These are phyloP conservation scores for Penicillium rolfsii DNA, from an alignment of 2,329 filamentous ascomycete genomes.

Conservation along the genomic window DNA sequence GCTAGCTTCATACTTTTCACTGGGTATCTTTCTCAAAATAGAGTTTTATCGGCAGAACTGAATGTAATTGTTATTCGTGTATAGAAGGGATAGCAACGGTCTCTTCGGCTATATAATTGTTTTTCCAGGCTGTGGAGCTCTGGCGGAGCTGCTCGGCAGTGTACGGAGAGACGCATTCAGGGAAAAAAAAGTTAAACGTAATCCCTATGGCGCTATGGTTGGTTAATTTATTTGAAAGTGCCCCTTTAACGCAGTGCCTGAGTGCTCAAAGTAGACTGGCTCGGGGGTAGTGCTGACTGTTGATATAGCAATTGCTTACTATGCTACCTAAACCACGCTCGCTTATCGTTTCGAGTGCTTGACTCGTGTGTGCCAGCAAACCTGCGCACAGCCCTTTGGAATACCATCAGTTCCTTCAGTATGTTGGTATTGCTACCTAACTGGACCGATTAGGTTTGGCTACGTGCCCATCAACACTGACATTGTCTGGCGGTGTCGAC, in stretches of 20 bases:
- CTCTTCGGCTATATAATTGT: neutral
- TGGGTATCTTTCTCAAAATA: neutral
- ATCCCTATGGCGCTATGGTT: neutral
- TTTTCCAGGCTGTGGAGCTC: neutral
- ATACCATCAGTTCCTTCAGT: too few relatives aligned
- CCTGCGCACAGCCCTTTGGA: neutral
- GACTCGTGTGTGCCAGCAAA: neutral
- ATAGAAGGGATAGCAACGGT: neutral
- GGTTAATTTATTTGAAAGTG: neutral
- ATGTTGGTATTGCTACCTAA: neutral
- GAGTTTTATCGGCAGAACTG: neutral
- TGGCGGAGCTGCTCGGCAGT: conserved; percentile 2
- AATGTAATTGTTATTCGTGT: neutral
- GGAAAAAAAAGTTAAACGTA: neutral
- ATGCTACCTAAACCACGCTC: neutral
- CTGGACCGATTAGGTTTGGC: neutral
- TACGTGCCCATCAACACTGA: neutral
- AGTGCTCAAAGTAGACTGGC: neutral
- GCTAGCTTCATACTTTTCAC: neutral
- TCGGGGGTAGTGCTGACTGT: neutral
- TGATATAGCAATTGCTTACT: neutral
- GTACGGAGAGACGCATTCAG: neutral
- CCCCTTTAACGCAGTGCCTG: neutral
- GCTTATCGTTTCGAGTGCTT: neutral
- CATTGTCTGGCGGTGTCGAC: neutral